phyloP scores from a whole-genome alignment of 352 stramenopile species.

The Globisporangium cystogenes region DNA sequence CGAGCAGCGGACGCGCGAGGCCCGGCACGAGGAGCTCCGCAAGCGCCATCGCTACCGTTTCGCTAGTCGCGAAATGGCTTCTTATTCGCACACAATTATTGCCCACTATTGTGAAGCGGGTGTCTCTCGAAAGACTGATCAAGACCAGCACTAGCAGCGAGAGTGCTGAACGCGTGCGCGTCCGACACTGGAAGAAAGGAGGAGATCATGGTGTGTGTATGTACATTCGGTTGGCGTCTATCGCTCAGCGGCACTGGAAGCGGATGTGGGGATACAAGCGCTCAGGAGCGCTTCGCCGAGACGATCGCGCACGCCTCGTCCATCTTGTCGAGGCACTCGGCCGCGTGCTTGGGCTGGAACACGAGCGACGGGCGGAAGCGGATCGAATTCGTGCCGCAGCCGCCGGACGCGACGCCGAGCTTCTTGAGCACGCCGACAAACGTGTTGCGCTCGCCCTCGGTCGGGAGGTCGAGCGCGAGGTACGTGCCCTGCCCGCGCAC shows the following conservation, averaged over 20 bases:
- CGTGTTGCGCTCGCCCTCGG: slow-evolving; percentile 50
- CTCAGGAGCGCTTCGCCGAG: slow-evolving; percentile 6
- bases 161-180: neutral
- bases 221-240: neutral
- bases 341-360: slow-evolving; percentile 73
- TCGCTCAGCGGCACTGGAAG: neutral
- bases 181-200: neutral
- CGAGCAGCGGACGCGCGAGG: too few species aligned
- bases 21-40: too few species aligned
- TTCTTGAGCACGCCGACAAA: slow-evolving; percentile 56
- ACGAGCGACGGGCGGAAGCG: slow-evolving; percentile 74
- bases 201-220: neutral
- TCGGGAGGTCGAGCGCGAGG: slow-evolving; percentile 72
- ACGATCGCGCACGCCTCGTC: slow-evolving; percentile 42
- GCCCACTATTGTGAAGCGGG: too few species aligned
- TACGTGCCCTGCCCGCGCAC: slow-evolving; percentile 78
- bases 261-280: too few species aligned
- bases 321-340: slow-evolving; percentile 70
- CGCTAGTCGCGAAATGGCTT: too few species aligned
- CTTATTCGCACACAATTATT: too few species aligned
- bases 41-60: too few species aligned
- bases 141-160: too few species aligned
- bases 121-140: too few species aligned
- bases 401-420: slow-evolving; percentile 55
- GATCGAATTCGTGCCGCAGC: slow-evolving; percentile 60